These are phyloP conservation scores for Penicillium sp. DNA, from an alignment of 2,329 filamentous ascomycete species.

Conservation along the genomic window DNA sequence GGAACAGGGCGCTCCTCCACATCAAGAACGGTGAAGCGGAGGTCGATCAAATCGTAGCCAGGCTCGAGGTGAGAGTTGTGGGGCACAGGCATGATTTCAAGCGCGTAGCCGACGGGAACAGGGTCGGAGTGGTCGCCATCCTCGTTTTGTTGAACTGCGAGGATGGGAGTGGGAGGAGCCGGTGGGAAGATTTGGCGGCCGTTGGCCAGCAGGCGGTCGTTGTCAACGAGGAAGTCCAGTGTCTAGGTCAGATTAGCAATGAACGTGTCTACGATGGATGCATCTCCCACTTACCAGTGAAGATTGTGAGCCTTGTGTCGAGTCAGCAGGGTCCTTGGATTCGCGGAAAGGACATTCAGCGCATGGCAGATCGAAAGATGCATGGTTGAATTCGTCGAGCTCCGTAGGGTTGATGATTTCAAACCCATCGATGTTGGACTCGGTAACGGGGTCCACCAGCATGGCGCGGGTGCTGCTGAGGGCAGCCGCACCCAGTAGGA, in stretches of 20 bases:
- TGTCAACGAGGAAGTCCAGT: constrained; percentile 40
- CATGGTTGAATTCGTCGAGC: constrained; percentile 27
- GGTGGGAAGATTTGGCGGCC: constrained; percentile 43
- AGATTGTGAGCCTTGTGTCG: constrained; percentile 38
- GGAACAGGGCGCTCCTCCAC: constrained; percentile 46
- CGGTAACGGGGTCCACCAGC: constrained; percentile 40
- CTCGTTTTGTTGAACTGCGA: constrained; percentile 36
- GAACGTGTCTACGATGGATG: neutral
- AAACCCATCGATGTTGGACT: constrained; percentile 26
- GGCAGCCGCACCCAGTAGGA: constrained; percentile 37
- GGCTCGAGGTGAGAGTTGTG: constrained; percentile 31
- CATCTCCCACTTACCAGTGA: constrained; percentile 34
- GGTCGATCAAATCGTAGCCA: constrained; percentile 36
- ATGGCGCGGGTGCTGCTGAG: constrained; percentile 41
- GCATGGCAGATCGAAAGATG: constrained; percentile 37
- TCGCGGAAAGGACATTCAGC: constrained; percentile 43
- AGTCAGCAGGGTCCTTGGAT: constrained; percentile 28
- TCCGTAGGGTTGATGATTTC: constrained; percentile 28
- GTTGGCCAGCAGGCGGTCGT: constrained; percentile 40
- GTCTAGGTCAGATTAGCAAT: constrained; percentile 25
- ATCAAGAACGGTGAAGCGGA: constrained; percentile 50
- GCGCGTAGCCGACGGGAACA: constrained; percentile 45
- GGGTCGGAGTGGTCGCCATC: constrained; percentile 41
- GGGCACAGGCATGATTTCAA: constrained; percentile 40
- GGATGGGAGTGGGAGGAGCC: constrained; percentile 32